Evolutionary conservation across 2,329 filamentous ascomycete species (phyloP).

Genomic region (Zymoseptoria passerinii): DNA sequence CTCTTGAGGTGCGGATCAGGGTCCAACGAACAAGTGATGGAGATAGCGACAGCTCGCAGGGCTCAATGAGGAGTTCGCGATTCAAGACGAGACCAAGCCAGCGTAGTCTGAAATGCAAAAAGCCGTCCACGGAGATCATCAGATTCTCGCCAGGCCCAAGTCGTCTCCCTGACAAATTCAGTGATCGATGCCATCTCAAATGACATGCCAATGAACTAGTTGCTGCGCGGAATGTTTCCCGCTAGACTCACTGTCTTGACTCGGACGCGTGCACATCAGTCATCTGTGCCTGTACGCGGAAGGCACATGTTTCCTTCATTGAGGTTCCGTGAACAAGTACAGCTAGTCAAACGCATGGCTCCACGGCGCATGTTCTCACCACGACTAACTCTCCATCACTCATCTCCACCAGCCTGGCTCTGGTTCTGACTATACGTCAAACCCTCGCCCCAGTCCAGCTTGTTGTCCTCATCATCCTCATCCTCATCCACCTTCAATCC

Average conservation of each 20-base stretch:
- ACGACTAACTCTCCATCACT: not conserved
- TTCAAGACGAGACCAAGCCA: not conserved
- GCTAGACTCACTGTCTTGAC: too few relatives aligned
- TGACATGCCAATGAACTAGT: too few relatives aligned
- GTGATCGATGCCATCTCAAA: too few relatives aligned
- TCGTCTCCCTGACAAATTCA: too few relatives aligned
- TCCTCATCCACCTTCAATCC: slow-evolving; percentile 28
- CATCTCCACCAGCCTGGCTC: slow-evolving; percentile 7
- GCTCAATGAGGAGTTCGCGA: not conserved
- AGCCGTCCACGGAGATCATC: not conserved
- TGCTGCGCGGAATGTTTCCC: too few relatives aligned
- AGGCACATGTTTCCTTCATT: too few relatives aligned
- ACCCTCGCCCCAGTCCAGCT: slow-evolving; percentile 18
- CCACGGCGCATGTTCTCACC: not conserved
- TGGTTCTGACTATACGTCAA: slow-evolving; percentile 8
- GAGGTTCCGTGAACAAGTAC: too few relatives aligned
- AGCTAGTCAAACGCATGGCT: too few relatives aligned
- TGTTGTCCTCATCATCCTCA: slow-evolving; percentile 15
- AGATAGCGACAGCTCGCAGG: not conserved
- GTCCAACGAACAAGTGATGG: not conserved
- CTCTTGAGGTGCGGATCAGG: too few relatives aligned
- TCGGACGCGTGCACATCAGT: too few relatives aligned
- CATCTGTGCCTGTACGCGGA: too few relatives aligned
- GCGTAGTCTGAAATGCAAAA: not conserved
- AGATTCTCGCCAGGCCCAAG: too few relatives aligned